Evolutionary conservation across 2,329 filamentous ascomycete species (phyloP).

Genomic region (Alternaria brassicae): DNA sequence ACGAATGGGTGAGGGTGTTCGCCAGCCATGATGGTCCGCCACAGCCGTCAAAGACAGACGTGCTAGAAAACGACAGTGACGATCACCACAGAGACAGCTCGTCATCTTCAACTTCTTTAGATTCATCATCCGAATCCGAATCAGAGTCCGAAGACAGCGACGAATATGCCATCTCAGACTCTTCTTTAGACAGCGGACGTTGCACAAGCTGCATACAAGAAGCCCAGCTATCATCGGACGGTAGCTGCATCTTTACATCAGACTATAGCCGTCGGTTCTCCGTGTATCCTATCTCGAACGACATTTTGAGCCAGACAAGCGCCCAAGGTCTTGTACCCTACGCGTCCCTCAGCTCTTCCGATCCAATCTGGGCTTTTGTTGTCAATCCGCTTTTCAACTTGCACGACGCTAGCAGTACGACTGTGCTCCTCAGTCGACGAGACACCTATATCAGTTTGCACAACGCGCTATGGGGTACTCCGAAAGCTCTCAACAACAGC

Average conservation of each 20-base stretch:
- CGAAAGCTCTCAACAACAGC: conserved; percentile 18
- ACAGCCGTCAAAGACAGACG: background rate
- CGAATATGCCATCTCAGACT: background rate
- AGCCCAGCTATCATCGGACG: conserved; percentile 56
- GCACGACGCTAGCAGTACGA: conserved; percentile 57
- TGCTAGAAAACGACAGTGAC: background rate
- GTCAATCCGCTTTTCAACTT: conserved; percentile 64
- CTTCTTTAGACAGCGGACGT: background rate
- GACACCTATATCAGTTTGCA: conserved; percentile 64
- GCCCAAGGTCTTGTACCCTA: conserved; percentile 53
- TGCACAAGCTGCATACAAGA: conserved; percentile 40
- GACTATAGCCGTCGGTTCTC: conserved; percentile 63
- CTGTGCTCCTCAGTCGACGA: conserved; percentile 60
- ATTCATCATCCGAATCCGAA: conserved; percentile 7
- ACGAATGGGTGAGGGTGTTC: no score
- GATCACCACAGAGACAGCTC: background rate
- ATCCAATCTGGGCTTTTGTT: conserved; percentile 62
- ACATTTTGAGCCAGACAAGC: conserved; percentile 11
- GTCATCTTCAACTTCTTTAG: background rate
- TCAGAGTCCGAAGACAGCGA: conserved; percentile 1
- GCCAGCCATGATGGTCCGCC: background rate
- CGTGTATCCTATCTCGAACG: conserved; percentile 50
- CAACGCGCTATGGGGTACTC: conserved; percentile 59
- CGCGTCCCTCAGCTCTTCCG: conserved; percentile 54
- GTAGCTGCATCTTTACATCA: conserved; percentile 63